Percentiles rank a stretch among this genome's conserved stretches.
These are phyloP conservation scores for Malassezia dermatis DNA, from an alignment of 1,284 basidiomycete species.

Conservation along the genomic window DNA sequence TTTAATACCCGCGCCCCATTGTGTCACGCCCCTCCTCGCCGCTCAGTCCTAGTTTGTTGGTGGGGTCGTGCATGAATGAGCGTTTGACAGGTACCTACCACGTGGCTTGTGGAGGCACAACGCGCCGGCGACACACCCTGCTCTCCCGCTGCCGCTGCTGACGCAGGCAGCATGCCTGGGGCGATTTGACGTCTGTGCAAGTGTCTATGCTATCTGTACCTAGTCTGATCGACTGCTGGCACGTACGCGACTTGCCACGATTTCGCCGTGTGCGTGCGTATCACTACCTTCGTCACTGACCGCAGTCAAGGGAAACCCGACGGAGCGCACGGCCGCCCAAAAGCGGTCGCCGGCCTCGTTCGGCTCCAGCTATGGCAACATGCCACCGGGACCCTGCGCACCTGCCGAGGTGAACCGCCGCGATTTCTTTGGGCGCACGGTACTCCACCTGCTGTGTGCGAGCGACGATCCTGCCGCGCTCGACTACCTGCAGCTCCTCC, in stretches of 20 bases:
- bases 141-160: neutral
- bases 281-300: neutral
- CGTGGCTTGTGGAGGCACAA: neutral
- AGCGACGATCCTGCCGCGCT: constrained; percentile 57
- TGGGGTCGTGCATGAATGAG: neutral
- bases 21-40: neutral
- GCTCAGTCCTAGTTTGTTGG: neutral
- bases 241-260: constrained; percentile 37
- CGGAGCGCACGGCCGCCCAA: constrained; percentile 14
- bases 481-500: constrained; percentile 70
- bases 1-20: neutral
- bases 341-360: constrained; percentile 8
- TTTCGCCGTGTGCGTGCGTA: constrained; percentile 30
- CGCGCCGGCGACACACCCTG: neutral
- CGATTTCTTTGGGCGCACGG: constrained; percentile 64
- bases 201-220: constrained; percentile 16
- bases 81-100: neutral
- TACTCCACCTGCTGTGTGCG: constrained; percentile 70
- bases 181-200: neutral
- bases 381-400: constrained; percentile 27
- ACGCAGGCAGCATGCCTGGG: neutral
- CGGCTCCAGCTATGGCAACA: constrained; percentile 14
- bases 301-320: constrained; percentile 28
- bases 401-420: constrained; percentile 60
- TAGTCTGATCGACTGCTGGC: constrained; percentile 40